Evolutionary conservation across 148 eudicot genomes (phyloP).

Genomic region (Cornus florida): DNA sequence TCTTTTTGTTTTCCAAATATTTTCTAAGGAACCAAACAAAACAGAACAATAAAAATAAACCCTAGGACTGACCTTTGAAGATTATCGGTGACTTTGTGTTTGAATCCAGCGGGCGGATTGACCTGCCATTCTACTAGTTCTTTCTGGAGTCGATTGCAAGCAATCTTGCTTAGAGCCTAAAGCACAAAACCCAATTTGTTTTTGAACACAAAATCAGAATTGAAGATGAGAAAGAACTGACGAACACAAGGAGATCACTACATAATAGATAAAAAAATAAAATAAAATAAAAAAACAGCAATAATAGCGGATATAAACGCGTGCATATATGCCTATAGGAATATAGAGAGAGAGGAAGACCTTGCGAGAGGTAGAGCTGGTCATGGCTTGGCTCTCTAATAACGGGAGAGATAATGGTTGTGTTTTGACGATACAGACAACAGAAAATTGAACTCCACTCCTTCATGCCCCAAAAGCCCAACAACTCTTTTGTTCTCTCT

Average conservation of each 20-base stretch:
- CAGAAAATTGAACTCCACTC: neutral
- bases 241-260: neutral
- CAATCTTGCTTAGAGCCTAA: constrained; percentile 58
- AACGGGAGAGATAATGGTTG: neutral
- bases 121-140: constrained; percentile 57
- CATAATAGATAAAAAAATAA: too few relatives aligned
- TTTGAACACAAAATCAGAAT: neutral
- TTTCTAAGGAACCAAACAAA: neutral
- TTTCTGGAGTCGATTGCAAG: constrained; percentile 61
- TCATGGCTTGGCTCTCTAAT: constrained; percentile 19
- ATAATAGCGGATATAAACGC: neutral
- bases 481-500: neutral
- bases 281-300: neutral
- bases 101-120: constrained; percentile 57
- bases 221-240: constrained; percentile 12
- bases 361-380: constrained; percentile 50
- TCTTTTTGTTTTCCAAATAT: neutral
- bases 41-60: neutral
- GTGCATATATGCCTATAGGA: too few relatives aligned
- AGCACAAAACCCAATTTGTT: neutral
- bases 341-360: constrained; percentile 13
- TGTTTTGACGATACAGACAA: neutral
- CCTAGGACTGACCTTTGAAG: constrained; percentile 46
- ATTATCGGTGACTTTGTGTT: constrained; percentile 53
- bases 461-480: neutral